Conservation (phyloP, 345 rosid species). For the Boechera stricta region DNA sequence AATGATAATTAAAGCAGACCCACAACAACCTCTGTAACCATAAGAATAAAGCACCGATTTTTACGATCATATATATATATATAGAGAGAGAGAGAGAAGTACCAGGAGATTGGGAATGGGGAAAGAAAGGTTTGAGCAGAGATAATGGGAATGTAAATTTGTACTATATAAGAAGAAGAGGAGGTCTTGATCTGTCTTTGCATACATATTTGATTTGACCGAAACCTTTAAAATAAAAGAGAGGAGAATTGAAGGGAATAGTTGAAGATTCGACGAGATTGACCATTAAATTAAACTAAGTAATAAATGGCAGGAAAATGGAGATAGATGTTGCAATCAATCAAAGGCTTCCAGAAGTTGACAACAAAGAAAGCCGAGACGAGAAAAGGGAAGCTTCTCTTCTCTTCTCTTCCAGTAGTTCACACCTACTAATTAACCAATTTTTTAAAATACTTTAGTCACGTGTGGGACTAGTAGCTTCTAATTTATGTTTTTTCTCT, state of each 20-base stretch:
- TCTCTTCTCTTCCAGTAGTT: neutral
- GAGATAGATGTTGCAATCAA: constrained; percentile 37
- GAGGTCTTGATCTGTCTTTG: constrained; percentile 5
- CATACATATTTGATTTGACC: constrained; percentile 33
- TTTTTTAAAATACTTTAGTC: neutral
- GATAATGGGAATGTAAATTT: constrained; percentile 15
- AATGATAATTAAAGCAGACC: constrained; percentile 5
- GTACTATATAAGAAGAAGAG: constrained; percentile 21
- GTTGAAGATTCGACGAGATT: constrained; percentile 43
- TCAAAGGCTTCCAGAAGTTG: constrained; percentile 45
- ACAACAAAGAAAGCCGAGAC: constrained; percentile 21
- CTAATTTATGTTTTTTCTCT: neutral
- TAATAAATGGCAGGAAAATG: constrained; percentile 21
- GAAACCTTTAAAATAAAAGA: neutral
- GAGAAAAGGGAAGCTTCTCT: neutral
- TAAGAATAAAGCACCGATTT: constrained; percentile 26
- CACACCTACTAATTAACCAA: constrained; percentile 31
- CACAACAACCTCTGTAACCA: constrained; percentile 21
- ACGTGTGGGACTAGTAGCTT: constrained; percentile 23
- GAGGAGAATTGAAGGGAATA: constrained; percentile 3
- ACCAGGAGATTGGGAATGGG: constrained; percentile 23
- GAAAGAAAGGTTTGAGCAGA: constrained; percentile 31
- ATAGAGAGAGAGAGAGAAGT: constrained; percentile 13
- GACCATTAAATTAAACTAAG: neutral
- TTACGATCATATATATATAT: neutral